Base-by-base conservation (phyloP, 2,329 filamentous ascomycete species). In the Aspergillus sergii region DNA sequence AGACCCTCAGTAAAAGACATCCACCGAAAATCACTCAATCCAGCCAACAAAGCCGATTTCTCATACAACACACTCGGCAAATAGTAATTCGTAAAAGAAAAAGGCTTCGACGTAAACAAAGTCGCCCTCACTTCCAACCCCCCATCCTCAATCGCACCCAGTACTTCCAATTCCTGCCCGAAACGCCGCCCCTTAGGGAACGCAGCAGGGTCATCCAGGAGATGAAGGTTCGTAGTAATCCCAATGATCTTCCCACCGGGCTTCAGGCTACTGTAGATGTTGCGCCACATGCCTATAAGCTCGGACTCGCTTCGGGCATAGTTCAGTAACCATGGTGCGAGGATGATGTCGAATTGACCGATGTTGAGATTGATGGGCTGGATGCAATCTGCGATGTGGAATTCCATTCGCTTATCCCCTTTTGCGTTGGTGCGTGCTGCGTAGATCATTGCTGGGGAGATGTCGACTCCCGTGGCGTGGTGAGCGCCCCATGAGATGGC, bases 371-470 rank as follows among this genome's bases (percentile, higher is more conserved):
- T 21, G 4, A 61, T 21, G 8, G 51, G 53, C 32, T 43, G 10
- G 32, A 30, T 39, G n/a, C 51, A 50, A 26, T 61, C 59, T 14
- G 53, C 53, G 28, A 61, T 30, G 19, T 34, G 59, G 39, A 61
- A 61, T 14, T 61, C 28, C 3, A 56, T 16, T 16, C 36, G 30
- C 2, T 7, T 26, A 19, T 56, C 53, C 19, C 34, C 16, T 4
- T 19, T 19, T 6, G 26, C 14, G 7, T n/a, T 30, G 10, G 6
- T 3, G 19, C 30, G 59, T 21, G 59, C 59, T 14, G n/a, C 6
- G 3, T 36, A 21, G 23, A 61, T n/a, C 53, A 50, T 61, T 1
- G 32, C 12, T 3, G 41, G 30, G 1, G 43, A 61, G 2, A 61
- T 57, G 30, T 61, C 59, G 3, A 61, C 19, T 1, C 59, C 59